These are phyloP conservation scores for Cryptomeria japonica DNA, from an alignment of 75 land plant species.

Conservation along the genomic window DNA sequence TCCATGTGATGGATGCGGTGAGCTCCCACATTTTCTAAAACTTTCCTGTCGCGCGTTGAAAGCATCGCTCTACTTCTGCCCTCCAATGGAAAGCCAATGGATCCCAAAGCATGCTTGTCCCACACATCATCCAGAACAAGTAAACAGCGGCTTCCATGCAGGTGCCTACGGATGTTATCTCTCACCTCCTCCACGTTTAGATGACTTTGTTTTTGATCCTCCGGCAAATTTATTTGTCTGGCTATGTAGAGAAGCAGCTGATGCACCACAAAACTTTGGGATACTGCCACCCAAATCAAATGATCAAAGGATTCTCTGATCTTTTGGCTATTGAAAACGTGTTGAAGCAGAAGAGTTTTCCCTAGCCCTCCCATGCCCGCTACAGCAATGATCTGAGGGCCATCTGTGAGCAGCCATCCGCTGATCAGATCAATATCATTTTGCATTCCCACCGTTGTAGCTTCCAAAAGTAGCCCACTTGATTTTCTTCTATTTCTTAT, in stretches of 20 bases:
- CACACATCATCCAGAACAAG: constrained; percentile 5
- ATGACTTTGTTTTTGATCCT: neutral
- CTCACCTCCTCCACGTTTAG: neutral
- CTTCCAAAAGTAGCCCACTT: neutral
- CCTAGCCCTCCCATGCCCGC: neutral
- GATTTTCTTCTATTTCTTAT: neutral
- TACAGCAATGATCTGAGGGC: neutral
- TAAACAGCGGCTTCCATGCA: neutral
- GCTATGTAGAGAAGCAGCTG: neutral
- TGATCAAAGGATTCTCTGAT: neutral
- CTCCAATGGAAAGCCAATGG: neutral
- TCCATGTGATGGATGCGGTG: neutral
- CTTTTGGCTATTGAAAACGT: neutral
- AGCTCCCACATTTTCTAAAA: neutral
- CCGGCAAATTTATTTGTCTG: neutral
- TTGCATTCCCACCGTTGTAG: neutral
- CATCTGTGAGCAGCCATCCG: neutral
- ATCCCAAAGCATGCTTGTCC: neutral
- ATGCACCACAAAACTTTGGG: neutral
- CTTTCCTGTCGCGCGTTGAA: neutral
- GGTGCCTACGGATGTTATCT: neutral
- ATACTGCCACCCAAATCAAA: constrained; percentile 1
- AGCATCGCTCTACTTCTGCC: neutral
- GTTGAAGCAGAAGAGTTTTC: neutral
- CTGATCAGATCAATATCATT: neutral